Conservation (phyloP, 1,284 basidiomycete genomes). For the Peniophora sp. region DNA sequence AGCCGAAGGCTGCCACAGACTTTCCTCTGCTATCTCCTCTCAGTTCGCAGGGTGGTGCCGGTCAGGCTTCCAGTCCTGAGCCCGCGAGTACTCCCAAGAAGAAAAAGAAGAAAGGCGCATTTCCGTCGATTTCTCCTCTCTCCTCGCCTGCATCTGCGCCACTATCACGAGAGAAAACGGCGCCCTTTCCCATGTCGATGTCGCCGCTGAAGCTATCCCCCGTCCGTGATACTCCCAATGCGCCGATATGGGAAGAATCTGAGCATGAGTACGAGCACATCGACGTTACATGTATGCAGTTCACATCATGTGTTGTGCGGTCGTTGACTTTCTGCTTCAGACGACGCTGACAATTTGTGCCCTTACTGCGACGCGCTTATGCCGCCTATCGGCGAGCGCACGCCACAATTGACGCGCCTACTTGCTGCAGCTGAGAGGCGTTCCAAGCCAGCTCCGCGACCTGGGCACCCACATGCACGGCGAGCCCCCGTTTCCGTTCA, state of each 20-base stretch:
- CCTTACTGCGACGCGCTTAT: constrained; percentile 71
- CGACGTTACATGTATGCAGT: no score
- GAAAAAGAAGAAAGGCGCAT: background rate
- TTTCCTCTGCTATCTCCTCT: constrained; percentile 1
- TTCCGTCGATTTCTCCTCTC: background rate
- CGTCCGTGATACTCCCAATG: no score
- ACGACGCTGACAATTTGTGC: constrained; percentile 60
- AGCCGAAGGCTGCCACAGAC: background rate
- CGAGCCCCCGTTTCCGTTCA: constrained; percentile 56
- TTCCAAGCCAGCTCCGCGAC: constrained; percentile 53
- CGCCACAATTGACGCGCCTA: constrained; percentile 49
- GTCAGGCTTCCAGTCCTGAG: background rate
- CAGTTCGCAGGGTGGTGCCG: background rate
- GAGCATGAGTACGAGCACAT: no score
- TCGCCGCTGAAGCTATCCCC: background rate
- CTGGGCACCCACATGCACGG: constrained; percentile 60
- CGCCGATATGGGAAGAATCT: no score
- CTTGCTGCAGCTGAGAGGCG: constrained; percentile 40
- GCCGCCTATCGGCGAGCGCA: constrained; percentile 42
- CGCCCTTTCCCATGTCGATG: background rate
- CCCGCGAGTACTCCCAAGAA: background rate
- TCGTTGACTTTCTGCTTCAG: background rate
- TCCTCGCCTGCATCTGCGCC: background rate
- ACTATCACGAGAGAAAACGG: background rate
- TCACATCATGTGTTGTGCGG: background rate